Evolutionary conservation across 2,329 filamentous ascomycete species (phyloP), one percentile per base, ranked within the genome.

Genomic region (Pseudogymnoascus sp.): DNA sequence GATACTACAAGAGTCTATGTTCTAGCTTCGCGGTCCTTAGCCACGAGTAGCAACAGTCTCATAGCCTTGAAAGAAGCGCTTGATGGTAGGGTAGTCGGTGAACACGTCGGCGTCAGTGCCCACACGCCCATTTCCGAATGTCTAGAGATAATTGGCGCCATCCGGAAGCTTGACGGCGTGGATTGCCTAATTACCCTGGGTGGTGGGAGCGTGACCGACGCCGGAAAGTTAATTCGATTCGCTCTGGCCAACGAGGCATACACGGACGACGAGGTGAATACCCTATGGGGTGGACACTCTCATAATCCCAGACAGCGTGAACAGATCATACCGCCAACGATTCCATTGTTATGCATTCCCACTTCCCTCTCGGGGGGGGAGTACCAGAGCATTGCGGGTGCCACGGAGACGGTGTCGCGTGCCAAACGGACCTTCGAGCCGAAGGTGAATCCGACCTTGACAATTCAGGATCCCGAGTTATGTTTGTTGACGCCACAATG

Each of bases 401-500:
- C 72, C 6, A 79, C 78, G 0, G 69, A 78, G 28, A 66, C 59
- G 2, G 11, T 63, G 8, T 68, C 45, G 2, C 38, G 66, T 38
- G 66, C 69, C 38, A 71, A 71, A 52, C 62, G 52, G 5, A 5
- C n/a, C 3, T 71, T 71, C 55, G 64, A 69, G 8, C 74, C 77
- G 0, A 69, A 72, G 4, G 74, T 75, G 30, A 77, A 79, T 0
- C 77, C 83, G 0, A 70, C 77, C 4, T 75, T 87, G 3, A 75
- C 86, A 4, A 80, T 87, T 38, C 78, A 85, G 2, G 83, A 86
- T 62, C 80, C 84, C 1, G 72, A 75, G 12, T 73, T 86, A 0
- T 77, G 76, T 14, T 69, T 74, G 1, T 79, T 79, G 0, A 85
- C 83, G 0, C 84, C 83, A 0, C 72, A 75, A 0, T 72, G 73